Evolutionary conservation across 345 rosid genomes (phyloP), one percentile per base, ranked within the genome.

Genomic region (Eucalyptus grandis): DNA sequence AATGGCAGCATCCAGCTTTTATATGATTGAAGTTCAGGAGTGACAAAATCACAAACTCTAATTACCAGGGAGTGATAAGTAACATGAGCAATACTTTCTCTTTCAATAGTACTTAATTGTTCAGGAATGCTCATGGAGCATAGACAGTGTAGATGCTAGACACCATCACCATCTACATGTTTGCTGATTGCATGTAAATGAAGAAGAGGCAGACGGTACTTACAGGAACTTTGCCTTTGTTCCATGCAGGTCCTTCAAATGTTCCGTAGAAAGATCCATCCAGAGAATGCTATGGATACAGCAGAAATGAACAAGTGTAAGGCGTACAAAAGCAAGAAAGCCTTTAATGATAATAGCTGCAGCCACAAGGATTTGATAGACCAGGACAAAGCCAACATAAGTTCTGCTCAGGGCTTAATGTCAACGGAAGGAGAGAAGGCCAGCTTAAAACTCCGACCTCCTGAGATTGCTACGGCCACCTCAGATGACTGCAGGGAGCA

Each of bases 241-340:
- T 91, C 87, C 81, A 88, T 93, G 96, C 94, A 97, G 99, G 93
- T 96, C 90, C 93, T 90, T 80, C 95, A 95, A 90, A 93, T 94
- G 90, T 93, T 96, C 91, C 94, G 94, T 86, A 93, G 94, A 87
- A 97, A 97, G 93, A 93, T 97, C 43, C 96, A 96, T 91, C 99
- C 99, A 67, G 97, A 95, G 92, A 93, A 89, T 87, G 89, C 95
- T 34, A 87, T 9, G 81, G 90, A 89, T 87, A 90, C 89, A 89
- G 92, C 88, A 88, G 94, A 88, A 88, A 54, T 87, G 43, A 82
- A 65, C 49, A 91, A 67, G 67, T 89, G 86, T 65, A 62, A 72
- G 21, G 51, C 14, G n/a, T 60, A 83, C 46, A 91, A 92, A 91
- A 92, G 50, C 60, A 92, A 81, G 60, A 86, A 85, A 49, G 80